Percentiles rank a stretch among this genome's conserved stretches.
Conservation (phyloP, 108 stramenopile species). For the Asterionellopsis glacialis region DNA sequence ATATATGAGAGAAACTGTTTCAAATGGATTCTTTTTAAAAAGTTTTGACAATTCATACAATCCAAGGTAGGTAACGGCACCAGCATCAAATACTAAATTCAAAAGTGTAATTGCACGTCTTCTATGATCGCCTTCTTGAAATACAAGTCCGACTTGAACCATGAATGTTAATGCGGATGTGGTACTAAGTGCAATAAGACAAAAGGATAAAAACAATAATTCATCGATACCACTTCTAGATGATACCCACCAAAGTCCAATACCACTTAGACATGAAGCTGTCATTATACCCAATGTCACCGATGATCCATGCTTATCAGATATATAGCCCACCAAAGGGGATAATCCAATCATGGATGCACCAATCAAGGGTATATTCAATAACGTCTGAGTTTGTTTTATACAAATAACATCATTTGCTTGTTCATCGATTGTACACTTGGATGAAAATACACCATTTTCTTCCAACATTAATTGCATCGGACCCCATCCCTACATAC, state of each 20-base stretch:
- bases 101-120: constrained; percentile 30
- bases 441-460: constrained; percentile 16
- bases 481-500: constrained; percentile 46
- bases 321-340: constrained; percentile 16
- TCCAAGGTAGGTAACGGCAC: constrained; percentile 30
- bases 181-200: constrained; percentile 15
- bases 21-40: neutral
- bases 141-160: constrained; percentile 23
- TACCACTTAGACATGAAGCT: neutral
- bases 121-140: constrained; percentile 4
- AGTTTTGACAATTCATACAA: constrained; percentile 17
- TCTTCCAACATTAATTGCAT: constrained; percentile 43
- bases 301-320: constrained; percentile 22
- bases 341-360: constrained; percentile 10
- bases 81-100: constrained; percentile 42
- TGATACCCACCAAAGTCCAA: neutral
- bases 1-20: constrained; percentile 8
- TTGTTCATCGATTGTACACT: constrained; percentile 12
- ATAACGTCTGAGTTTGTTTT: constrained; percentile 24
- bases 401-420: constrained; percentile 26
- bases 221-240: constrained; percentile 1
- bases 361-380: constrained; percentile 25
- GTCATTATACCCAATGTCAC: constrained; percentile 9
- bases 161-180: neutral
- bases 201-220: constrained; percentile 14